Evolutionary conservation across 331 rosid genomes (phyloP), one percentile per base, ranked within the genome.

Genomic region (Ulmus americana): DNA sequence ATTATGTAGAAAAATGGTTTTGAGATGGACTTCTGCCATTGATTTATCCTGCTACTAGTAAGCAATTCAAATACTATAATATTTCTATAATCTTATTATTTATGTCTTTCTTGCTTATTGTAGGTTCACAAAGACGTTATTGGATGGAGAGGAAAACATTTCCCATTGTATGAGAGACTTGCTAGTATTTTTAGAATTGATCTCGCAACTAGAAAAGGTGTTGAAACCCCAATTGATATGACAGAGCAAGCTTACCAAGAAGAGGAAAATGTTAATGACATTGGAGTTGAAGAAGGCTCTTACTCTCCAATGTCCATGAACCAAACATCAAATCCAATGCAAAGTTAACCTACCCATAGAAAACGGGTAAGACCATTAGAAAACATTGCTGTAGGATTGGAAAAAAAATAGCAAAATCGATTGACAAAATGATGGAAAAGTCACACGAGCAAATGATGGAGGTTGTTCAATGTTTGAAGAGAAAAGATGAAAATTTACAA

Each of bases 91-190:
- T 20, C 22, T 20, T 20, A 20, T 20, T 20, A 20, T 20, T 20
- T 2, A n/a, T 48, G 54, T 14, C 46, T 39, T 46, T 58, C 18
- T 55, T 53, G 61, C 16, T 16, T 64, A 44, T 20, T 6, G 13
- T 56, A 51, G 55, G n/a, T 35, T 3, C 61, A 7, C 4, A 15
- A 52, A 13, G 52, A 16, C n/a, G 48, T 12, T 35, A 38, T 38
- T 16, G 55, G 54, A 6, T 58, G 59, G 73, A 58, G 47, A 56
- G 73, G 59, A 13, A 68, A 58, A 18, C 11, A 38, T 15, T 46
- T 47, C 58, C 65, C 73, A 38, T 3, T 58, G 5, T 68, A 47
- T 68, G 59, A 58, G 8, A 58, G 59, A 39, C 64, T 68, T 57
- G 8, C 41, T 35, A 39, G 39, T 10, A 45, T 68, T 41, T 68